These are phyloP conservation scores for Jaminaea rosea DNA, from an alignment of 1,284 basidiomycete species.

Conservation along the genomic window DNA sequence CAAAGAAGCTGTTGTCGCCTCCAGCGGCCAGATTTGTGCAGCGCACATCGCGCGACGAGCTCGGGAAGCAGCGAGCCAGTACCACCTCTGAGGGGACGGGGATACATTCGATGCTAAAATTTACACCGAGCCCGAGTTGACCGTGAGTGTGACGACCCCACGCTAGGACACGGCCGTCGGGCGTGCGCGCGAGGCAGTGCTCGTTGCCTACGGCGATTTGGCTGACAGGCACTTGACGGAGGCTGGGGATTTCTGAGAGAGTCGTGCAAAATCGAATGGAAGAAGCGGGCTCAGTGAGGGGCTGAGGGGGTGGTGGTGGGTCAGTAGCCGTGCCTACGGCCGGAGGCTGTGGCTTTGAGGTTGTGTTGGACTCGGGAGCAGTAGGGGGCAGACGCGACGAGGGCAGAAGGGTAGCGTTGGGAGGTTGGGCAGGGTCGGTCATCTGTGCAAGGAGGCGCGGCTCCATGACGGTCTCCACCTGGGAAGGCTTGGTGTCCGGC, in stretches of 20 bases:
- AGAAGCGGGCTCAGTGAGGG: constrained; percentile 39
- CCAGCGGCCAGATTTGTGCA: constrained; percentile 32
- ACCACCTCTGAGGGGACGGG: constrained; percentile 77
- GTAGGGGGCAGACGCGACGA: background rate
- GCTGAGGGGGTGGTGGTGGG: too few relatives aligned
- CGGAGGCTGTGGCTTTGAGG: background rate
- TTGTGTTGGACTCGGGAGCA: too few relatives aligned
- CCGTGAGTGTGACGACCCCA: constrained; percentile 50
- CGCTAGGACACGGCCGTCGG: constrained; percentile 63
- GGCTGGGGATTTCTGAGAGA: constrained; percentile 70
- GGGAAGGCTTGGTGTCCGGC: constrained; percentile 28
- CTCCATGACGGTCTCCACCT: constrained; percentile 50
- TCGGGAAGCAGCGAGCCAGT: constrained; percentile 58
- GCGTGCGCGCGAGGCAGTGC: constrained; percentile 58
- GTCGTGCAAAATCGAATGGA: constrained; percentile 62
- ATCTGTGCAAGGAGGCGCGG: constrained; percentile 17
- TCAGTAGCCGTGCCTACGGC: too few relatives aligned
- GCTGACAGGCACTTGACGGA: constrained; percentile 59
- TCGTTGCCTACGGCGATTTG: constrained; percentile 68
- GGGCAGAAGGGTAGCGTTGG: background rate
- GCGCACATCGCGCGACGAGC: constrained; percentile 46
- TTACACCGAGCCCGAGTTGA: constrained; percentile 70
- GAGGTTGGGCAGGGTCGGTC: background rate
- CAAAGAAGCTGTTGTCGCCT: constrained; percentile 39
- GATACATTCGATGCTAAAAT: constrained; percentile 63